Base-by-base conservation (phyloP, 768 basidiomycete species). In the Boletus rubescentipes region DNA sequence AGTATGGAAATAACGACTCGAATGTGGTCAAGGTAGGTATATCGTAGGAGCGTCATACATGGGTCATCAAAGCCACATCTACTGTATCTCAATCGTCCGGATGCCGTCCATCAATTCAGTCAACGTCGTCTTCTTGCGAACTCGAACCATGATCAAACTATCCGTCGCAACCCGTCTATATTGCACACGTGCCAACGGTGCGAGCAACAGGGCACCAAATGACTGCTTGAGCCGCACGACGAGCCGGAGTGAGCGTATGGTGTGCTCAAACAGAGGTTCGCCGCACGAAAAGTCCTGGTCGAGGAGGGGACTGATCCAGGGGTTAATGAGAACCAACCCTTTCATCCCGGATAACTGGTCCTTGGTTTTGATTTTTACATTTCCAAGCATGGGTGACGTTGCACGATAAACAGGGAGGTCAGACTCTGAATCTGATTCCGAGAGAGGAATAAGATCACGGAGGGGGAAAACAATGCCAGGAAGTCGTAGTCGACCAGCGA, bases 251-350 rank as follows among this genome's bases (percentile, higher is more conserved):
- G 56, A 52, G 1, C 12, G 36, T 12, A 39, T 55, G n/a, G 4
- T 2, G n/a, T 11, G n/a, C 10, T 38, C 37, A 3, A 38, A 38
- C 37, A 4, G 37, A 18, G 15, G 7, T 2, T 7, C 20, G 7
- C 35, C 48, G 3, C 11, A 2, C 15, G 20, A 26, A 18, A 41
- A 49, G 8, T n/a, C n/a, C n/a, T n/a, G n/a, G n/a, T n/a, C n/a
- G n/a, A n/a, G n/a, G n/a, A n/a, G n/a, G n/a, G n/a, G n/a, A n/a
- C n/a, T n/a, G n/a, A n/a, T n/a, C n/a, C 60, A 61, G 5, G 58
- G 58, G 34, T 61, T 50, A 8, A 61, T 18, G 18, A 61, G 58
- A 15, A 14, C 12, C 3, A 59, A 23, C 8, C 14, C 37, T 7
- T 49, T 12, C 49, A 11, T 48, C 14, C 5, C 18, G 0, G 26